Evolutionary conservation across 768 basidiomycete species (phyloP), one percentile per base, ranked within the genome.

Genomic region (Kwoniella shandongensis): DNA sequence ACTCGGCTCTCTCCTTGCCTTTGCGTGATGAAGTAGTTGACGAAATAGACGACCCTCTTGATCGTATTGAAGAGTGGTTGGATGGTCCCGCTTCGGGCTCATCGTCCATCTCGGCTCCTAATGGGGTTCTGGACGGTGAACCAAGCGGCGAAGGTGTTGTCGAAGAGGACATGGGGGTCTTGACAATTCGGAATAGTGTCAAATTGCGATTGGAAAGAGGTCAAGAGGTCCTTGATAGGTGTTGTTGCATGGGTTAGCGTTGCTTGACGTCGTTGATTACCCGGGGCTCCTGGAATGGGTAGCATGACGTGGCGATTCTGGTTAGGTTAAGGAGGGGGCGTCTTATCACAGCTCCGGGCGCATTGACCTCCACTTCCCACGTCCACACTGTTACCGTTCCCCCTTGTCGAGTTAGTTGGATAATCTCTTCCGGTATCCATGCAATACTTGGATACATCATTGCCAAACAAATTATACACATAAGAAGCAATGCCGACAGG

Each of bases 41-140:
- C 3, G 29, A 29, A 17, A n/a, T 29, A 7, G 22, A 25, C 1
- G 54, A 56, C 18, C 25, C 12, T 13, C 30, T 36, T 13, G 57
- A 38, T 0, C 18, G 6, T 8, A 49, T 29, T 1, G 56, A 50
- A 25, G 48, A 44, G 36, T 22, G 27, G 3, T 12, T 27, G 10
- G 57, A 58, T 8, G 57, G 57, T 22, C 57, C 57, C 13, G 57
- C 57, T 58, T 58, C 57, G 15, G 50, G 44, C 27, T 50, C 54
- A 41, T 55, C 54, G 1, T 4, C 35, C 17, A 44, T 44, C 13
- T 46, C 29, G 8, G 45, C 25, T 10, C 40, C 18, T 1, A 29
- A 11, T 0, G 25, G 29, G 18, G 35, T 32, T 40, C 40, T 25
- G 8, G 54, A 36, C 20, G 54, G 46, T 29, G 32, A 25, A 10